Evolutionary conservation across 2,329 filamentous ascomycete species (phyloP).

Genomic region (Pezicula carpinea): DNA sequence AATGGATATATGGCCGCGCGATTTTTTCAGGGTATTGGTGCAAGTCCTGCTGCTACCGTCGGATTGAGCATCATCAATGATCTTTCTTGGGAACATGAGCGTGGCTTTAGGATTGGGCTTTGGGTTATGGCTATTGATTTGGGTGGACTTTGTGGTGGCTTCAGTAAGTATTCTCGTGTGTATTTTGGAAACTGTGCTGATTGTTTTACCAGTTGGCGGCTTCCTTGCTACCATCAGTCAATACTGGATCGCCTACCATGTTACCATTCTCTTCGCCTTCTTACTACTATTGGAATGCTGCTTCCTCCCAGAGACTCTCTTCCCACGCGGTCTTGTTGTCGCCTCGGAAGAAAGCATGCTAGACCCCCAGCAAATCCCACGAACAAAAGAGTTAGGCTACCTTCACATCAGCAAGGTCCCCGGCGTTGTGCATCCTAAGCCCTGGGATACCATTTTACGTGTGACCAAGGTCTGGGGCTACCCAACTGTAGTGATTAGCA

Average conservation of each 20-base stretch:
- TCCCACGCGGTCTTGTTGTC: slow-evolving; percentile 35
- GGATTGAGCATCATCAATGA: slow-evolving; percentile 51
- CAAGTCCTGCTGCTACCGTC: slow-evolving; percentile 48
- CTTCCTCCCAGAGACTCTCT: slow-evolving; percentile 52
- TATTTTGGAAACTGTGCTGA: neutral
- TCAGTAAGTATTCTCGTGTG: slow-evolving; percentile 29
- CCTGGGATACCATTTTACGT: slow-evolving; percentile 39
- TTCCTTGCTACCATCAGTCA: slow-evolving; percentile 43
- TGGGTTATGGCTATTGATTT: slow-evolving; percentile 53
- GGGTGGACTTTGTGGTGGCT: slow-evolving; percentile 44
- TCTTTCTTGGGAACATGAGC: slow-evolving; percentile 51
- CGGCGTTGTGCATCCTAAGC: slow-evolving; percentile 45
- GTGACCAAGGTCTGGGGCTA: slow-evolving; percentile 44
- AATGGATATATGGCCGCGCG: slow-evolving; percentile 51
- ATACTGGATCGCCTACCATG: slow-evolving; percentile 51
- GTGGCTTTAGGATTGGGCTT: slow-evolving; percentile 49
- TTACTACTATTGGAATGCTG: slow-evolving; percentile 43
- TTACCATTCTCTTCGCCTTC: slow-evolving; percentile 45
- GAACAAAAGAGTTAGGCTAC: slow-evolving; percentile 18
- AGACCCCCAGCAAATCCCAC: neutral
- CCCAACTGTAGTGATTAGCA: slow-evolving; percentile 38
- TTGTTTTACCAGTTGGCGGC: slow-evolving; percentile 37
- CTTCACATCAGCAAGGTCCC: slow-evolving; percentile 40
- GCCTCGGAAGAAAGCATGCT: neutral
- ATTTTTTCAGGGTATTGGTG: slow-evolving; percentile 54